Conservation (phyloP, 139 green algal genomes). For the Chlamydomonas sphaeroides region DNA sequence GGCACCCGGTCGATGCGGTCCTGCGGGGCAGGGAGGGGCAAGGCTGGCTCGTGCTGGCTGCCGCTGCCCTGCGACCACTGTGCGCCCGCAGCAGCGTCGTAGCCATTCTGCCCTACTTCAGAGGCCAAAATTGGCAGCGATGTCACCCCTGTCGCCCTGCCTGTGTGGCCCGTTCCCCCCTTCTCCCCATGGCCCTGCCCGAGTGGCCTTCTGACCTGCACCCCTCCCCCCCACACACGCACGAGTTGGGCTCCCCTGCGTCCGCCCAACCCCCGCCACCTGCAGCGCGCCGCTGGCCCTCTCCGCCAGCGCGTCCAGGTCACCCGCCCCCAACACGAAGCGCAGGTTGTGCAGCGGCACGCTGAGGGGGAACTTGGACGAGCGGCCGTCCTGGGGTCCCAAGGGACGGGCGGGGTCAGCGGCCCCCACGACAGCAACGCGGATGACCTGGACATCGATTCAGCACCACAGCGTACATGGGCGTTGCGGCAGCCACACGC, state of each 20-base stretch:
- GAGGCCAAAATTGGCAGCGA: neutral
- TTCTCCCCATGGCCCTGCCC: no score
- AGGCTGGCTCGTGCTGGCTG: neutral
- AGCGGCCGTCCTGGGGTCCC: slow-evolving; percentile 47
- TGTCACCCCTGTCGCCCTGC: neutral
- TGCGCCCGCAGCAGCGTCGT: no score
- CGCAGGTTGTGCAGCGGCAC: slow-evolving; percentile 51
- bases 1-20: neutral
- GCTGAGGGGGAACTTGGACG: slow-evolving; percentile 37
- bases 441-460: no score
- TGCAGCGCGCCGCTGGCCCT: slow-evolving; percentile 37
- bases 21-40: neutral
- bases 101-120: neutral
- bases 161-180: no score
- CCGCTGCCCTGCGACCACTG: no score
- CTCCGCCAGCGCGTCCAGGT: slow-evolving; percentile 47
- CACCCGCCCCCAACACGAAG: slow-evolving; percentile 22
- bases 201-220: no score
- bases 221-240: no score
- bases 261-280: neutral
- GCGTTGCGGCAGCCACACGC: no score
- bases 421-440: no score
- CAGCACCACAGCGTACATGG: no score
- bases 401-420: no score
- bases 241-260: no score